These are phyloP conservation scores for Megacollybia marginata DNA, from an alignment of 768 basidiomycete species.

Conservation along the genomic window DNA sequence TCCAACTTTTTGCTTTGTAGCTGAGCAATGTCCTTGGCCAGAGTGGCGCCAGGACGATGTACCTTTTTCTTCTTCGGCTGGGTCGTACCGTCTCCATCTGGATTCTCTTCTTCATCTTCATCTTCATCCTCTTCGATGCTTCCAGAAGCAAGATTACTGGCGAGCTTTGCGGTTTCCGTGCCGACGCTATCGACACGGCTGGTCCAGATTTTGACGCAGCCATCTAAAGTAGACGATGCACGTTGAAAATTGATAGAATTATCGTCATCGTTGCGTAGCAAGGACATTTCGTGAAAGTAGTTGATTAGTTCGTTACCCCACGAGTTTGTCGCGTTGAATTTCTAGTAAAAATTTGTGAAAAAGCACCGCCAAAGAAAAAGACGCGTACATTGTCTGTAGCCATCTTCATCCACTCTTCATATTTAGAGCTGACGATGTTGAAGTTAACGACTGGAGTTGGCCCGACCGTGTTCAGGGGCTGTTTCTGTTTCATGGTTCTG, in stretches of 20 bases:
- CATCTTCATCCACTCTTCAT: constrained; percentile 99
- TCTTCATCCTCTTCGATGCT: constrained; percentile 49
- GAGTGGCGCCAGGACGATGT: constrained; percentile 70
- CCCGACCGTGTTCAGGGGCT: constrained; percentile 46
- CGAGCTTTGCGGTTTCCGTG: constrained; percentile 91
- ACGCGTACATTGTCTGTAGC: constrained; percentile 90
- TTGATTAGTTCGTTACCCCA: constrained; percentile 98
- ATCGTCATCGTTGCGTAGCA: constrained; percentile 86
- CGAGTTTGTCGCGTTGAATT: constrained; percentile 97
- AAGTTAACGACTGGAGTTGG: constrained; percentile 44
- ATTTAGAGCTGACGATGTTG: constrained; percentile 79
- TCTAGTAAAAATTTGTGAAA: constrained; percentile 43
- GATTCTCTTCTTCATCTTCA: constrained; percentile 58
- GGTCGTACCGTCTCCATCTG: constrained; percentile 50
- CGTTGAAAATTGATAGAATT: constrained; percentile 99
- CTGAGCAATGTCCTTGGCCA: constrained; percentile 80
- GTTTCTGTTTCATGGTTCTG: constrained; percentile 49
- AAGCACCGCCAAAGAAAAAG: neutral
- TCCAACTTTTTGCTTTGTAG: constrained; percentile 90
- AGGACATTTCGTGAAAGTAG: constrained; percentile 97
- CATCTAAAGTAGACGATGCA: constrained; percentile 94
- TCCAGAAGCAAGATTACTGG: constrained; percentile 75
- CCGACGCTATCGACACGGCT: constrained; percentile 95
- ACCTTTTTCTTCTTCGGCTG: constrained; percentile 58
- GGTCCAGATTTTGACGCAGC: constrained; percentile 99